phyloP scores from a whole-genome alignment of 1,284 basidiomycete genomes.

The Anthracocystis walkeri region DNA sequence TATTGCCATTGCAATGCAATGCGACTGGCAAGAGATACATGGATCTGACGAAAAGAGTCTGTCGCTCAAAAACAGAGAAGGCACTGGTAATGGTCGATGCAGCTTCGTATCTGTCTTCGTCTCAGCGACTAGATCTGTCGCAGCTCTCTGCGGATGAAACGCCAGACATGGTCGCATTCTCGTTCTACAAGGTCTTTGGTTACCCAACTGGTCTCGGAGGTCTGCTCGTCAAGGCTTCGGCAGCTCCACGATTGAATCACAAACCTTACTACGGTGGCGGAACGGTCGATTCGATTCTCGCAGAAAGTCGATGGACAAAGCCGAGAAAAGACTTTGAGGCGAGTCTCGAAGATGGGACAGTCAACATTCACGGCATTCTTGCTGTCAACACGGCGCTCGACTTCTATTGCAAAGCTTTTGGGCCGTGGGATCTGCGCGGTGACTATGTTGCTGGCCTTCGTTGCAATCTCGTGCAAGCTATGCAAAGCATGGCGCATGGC shows the following conservation, averaged over 20 bases:
- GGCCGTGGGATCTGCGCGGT: constrained; percentile 21
- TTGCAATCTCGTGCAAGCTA: constrained; percentile 13
- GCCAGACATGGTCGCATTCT: constrained; percentile 56
- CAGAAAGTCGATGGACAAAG: constrained; percentile 38
- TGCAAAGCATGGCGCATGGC: constrained; percentile 35
- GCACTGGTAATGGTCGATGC: constrained; percentile 50
- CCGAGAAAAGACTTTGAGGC: constrained; percentile 37
- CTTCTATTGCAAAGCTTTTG: constrained; percentile 30
- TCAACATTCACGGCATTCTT: constrained; percentile 55
- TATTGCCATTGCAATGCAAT: constrained; percentile 59
- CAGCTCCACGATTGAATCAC: constrained; percentile 22
- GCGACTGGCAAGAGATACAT: constrained; percentile 51
- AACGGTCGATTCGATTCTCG: constrained; percentile 46
- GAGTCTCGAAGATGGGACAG: constrained; percentile 55
- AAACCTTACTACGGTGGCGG: constrained; percentile 58
- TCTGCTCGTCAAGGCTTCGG: constrained; percentile 42
- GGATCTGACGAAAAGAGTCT: constrained; percentile 24
- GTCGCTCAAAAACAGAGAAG: constrained; percentile 7
- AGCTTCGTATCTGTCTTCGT: constrained; percentile 56
- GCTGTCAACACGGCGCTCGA: constrained; percentile 43
- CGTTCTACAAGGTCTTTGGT: constrained; percentile 62
- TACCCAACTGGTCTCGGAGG: constrained; percentile 58
- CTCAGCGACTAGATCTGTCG: constrained; percentile 23
- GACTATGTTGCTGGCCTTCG: constrained; percentile 30
- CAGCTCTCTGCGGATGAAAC: constrained; percentile 10